A percentile compares a stretch with the other conserved stretches of the same genome.
phyloP scores from a whole-genome alignment of 495 filamentous ascomycete species.

The Bombardia bombarda region DNA sequence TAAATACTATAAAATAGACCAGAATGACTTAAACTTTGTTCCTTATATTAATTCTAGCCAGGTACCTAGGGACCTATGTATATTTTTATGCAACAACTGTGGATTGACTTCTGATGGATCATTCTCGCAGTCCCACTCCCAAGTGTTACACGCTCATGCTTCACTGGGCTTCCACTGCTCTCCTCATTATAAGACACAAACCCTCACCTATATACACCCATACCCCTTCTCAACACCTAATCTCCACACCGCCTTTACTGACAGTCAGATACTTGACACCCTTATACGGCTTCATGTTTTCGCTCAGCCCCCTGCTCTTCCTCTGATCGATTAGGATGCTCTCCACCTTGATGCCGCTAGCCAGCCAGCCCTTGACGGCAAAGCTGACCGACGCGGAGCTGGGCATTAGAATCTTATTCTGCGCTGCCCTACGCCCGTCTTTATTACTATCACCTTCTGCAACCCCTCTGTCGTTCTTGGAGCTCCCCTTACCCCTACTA shows the following conservation, averaged over 20 bases:
- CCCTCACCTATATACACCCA: no score
- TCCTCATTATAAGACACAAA: no score
- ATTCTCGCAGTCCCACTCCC: no score
- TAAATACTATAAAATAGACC: no score
- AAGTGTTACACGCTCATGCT: no score
- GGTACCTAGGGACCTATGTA: no score
- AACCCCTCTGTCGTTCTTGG: conserved; percentile 32
- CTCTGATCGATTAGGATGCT: conserved; percentile 77
- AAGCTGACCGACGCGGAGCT: conserved; percentile 82
- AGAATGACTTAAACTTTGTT: no score
- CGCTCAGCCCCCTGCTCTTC: conserved; percentile 77
- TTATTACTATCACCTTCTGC: conserved; percentile 33
- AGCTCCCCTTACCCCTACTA: no score
- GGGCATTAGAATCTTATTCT: conserved; percentile 85
- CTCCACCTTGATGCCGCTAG: conserved; percentile 90
- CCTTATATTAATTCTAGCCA: no score
- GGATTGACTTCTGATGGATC: no score
- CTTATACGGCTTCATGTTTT: conserved; percentile 90
- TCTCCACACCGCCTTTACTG: conserved; percentile 78
- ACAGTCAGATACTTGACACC: conserved; percentile 96
- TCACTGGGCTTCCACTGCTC: no score
- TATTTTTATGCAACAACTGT: no score
- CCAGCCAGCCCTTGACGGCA: conserved; percentile 86
- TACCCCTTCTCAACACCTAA: conserved; percentile 61
- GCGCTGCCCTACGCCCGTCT: conserved; percentile 47